Evolutionary conservation across 495 filamentous ascomycete genomes (phyloP), one percentile per base, ranked within the genome.

Genomic region (Neurospora intermedia): DNA sequence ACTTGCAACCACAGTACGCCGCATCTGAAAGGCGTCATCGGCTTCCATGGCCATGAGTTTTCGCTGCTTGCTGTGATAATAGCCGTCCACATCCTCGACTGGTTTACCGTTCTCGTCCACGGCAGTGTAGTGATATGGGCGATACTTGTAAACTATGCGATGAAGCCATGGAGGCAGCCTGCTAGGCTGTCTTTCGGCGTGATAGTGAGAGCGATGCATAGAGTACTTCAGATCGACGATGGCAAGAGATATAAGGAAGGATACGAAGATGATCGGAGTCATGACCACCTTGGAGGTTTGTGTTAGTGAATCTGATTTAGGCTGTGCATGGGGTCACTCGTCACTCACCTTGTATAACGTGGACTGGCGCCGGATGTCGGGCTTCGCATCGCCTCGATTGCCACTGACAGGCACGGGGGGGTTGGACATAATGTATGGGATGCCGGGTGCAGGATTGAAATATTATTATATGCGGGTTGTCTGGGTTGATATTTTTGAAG

Each of bases 221-320:
- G 80, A 78, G 77, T 87, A 80, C n/a, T 79, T 79, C 20, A 79
- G 74, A 79, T 87, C 85, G 71, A 88, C 78, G 8, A 87, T 73
- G 73, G 79, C 78, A 43, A 88, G 83, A 16, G 86, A 87, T 71
- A 88, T 27, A 74, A 88, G 69, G 81, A 88, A 88, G 20, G 85
- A 80, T 71, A 86, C 71, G 77, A 88, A 82, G 70, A 83, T 79
- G 20, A 87, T 69, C 2, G 86, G 86, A 4, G 85, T 84, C 75
- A 86, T 83, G 70, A 88, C 69, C 8, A 83, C 9, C 84, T 86
- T 86, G 69, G 35, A 20, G 38, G 38, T 10, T 54, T 41, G 31
- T 62, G 74, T 71, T 62, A 70, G 69, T 69, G 0, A 4, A 16
- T 42, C 39, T 20, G 70, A 15, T 35, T 20, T 35, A 27, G 66